phyloP scores from a whole-genome alignment of 441 rosid genomes.

The Rhodomyrtus psidioides region DNA sequence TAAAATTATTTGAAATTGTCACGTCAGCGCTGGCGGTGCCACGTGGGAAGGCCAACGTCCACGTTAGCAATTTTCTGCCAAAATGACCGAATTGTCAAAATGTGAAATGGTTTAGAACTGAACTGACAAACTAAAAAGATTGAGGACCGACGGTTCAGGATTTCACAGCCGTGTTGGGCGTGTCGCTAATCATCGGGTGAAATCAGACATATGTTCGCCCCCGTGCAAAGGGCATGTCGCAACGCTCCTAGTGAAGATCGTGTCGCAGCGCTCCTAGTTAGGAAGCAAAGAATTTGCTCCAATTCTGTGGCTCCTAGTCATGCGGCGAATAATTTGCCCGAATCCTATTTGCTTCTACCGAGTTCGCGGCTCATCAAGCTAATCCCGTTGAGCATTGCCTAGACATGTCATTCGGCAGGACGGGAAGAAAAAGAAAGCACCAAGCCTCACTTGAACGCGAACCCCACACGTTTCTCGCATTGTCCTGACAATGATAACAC shows the following conservation, averaged over 20 bases:
- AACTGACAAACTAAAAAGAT: too few species aligned
- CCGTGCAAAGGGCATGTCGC: background rate
- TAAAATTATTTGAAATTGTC: too few species aligned
- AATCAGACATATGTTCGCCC: background rate
- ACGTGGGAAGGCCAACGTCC: fast-evolving
- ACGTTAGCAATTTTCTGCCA: too few species aligned
- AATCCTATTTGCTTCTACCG: background rate
- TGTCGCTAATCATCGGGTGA: background rate
- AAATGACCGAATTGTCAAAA: too few species aligned
- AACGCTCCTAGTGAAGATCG: too few species aligned
- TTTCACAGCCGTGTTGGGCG: background rate
- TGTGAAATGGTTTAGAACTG: too few species aligned
- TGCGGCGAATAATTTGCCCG: too few species aligned
- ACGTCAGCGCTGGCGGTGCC: too few species aligned
- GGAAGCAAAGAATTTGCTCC: too few species aligned
- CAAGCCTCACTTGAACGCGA: background rate
- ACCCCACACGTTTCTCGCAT: background rate
- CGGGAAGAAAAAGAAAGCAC: background rate
- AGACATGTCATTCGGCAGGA: background rate
- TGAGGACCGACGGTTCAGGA: too few species aligned
- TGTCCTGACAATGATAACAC: background rate
- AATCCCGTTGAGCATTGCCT: background rate
- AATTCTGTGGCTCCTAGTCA: background rate
- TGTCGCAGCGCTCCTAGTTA: too few species aligned
- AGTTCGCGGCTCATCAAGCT: background rate